Evolutionary conservation across 306 rosid species (phyloP).

Genomic region (Abrus precatorius): DNA sequence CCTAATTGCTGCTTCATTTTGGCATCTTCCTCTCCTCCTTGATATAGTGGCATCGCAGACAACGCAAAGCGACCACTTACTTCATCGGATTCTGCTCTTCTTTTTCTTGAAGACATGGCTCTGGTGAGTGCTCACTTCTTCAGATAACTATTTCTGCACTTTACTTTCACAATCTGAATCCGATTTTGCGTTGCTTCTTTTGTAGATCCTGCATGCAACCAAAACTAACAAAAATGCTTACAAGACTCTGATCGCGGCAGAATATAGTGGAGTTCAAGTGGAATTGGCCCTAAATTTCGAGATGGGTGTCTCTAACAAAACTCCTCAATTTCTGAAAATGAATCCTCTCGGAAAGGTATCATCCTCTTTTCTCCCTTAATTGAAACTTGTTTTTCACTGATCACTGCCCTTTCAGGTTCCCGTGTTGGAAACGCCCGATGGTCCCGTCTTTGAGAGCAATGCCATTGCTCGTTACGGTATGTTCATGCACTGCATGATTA

Average conservation of each 20-base stretch:
- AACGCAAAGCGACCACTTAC: too few species aligned
- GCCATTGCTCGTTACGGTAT: slow-evolving; percentile 86
- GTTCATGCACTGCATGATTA: background rate
- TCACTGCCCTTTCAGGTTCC: slow-evolving; percentile 63
- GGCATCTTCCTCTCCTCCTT: background rate
- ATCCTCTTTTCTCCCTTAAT: background rate
- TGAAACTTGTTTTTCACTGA: background rate
- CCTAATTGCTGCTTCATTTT: background rate
- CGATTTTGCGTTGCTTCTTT: background rate
- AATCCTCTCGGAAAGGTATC: slow-evolving; percentile 86
- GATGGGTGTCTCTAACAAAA: slow-evolving; percentile 79
- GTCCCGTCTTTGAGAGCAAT: slow-evolving; percentile 82
- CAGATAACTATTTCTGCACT: background rate
- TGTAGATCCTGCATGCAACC: slow-evolving; percentile 68
- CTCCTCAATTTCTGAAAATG: slow-evolving; percentile 81
- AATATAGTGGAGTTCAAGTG: slow-evolving; percentile 68
- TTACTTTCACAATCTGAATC: background rate
- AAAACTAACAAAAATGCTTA: slow-evolving; percentile 64
- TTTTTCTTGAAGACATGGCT: background rate
- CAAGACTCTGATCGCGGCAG: slow-evolving; percentile 72
- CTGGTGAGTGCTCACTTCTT: background rate
- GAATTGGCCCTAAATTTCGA: slow-evolving; percentile 60
- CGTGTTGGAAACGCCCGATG: slow-evolving; percentile 81
- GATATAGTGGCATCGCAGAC: background rate
- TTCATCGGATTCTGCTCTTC: too few species aligned